These are phyloP conservation scores for Tuber melanosporum DNA, from an alignment of 495 filamentous ascomycete species.

Conservation along the genomic window DNA sequence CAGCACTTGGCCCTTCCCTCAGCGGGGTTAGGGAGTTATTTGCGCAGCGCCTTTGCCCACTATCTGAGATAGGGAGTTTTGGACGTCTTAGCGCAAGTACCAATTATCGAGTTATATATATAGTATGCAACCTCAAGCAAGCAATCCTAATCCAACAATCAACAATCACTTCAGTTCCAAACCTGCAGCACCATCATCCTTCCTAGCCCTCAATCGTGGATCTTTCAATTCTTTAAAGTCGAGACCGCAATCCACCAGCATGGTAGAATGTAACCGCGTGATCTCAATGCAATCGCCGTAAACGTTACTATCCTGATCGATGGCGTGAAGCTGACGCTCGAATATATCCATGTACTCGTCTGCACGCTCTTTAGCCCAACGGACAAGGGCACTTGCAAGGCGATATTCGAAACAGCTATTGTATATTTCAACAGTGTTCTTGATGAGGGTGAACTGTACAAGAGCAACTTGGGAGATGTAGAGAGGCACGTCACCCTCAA, in stretches of 20 bases:
- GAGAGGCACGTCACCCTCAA: conserved; percentile 80
- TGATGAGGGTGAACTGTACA: conserved; percentile 90
- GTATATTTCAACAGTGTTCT: conserved; percentile 81
- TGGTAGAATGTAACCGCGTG: conserved; percentile 68
- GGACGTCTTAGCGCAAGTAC: no score
- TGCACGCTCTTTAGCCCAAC: conserved; percentile 90
- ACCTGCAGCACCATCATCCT: conserved; percentile 8
- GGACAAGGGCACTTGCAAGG: conserved; percentile 86
- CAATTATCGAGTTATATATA: no score
- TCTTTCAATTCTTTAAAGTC: conserved; percentile 71
- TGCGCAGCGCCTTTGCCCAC: no score
- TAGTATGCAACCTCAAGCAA: not conserved
- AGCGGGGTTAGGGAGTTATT: no score
- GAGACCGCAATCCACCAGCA: conserved; percentile 78
- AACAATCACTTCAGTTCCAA: conserved; percentile 14
- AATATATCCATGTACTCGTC: conserved; percentile 82
- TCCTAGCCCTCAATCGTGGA: conserved; percentile 42
- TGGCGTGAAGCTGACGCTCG: conserved; percentile 70
- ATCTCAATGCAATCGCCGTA: conserved; percentile 80
- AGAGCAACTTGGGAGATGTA: conserved; percentile 96
- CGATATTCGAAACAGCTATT: conserved; percentile 78
- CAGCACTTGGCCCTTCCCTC: no score
- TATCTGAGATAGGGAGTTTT: no score
- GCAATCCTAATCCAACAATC: not conserved
- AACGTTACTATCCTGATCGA: conserved; percentile 60